Percentiles rank a stretch among this genome's conserved stretches.
Conservation (phyloP, 75 land plant genomes). For the Picea sitchensis region DNA sequence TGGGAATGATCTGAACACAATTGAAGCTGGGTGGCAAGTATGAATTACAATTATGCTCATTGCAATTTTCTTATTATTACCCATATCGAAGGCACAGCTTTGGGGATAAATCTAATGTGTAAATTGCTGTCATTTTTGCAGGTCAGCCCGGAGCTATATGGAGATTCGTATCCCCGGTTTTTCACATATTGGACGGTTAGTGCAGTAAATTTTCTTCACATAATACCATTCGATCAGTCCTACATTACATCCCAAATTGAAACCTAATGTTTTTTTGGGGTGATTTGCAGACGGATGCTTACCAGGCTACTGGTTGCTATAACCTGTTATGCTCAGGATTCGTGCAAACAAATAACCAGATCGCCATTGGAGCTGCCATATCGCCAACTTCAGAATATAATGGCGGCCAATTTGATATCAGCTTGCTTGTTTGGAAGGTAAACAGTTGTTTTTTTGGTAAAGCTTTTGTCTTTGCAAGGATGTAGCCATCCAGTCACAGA, state of each 20-base stretch:
- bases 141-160: constrained; percentile 92
- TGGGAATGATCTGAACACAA: constrained; percentile 76
- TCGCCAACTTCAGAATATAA: constrained; percentile 61
- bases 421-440: constrained; percentile 89
- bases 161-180: constrained; percentile 78
- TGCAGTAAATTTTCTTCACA: background rate
- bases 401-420: constrained; percentile 83
- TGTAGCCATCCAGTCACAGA: too few species aligned
- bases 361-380: constrained; percentile 91
- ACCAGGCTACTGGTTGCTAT: constrained; percentile 92
- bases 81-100: background rate
- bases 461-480: too few species aligned
- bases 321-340: constrained; percentile 93
- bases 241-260: background rate
- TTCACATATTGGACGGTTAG: constrained; percentile 96
- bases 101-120: too few species aligned
- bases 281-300: constrained; percentile 73
- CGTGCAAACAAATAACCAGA: constrained; percentile 73
- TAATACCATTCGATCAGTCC: background rate
- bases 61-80: background rate
- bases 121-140: constrained; percentile 16
- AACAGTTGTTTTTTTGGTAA: background rate
- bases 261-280: background rate
- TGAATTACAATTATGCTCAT: constrained; percentile 9
- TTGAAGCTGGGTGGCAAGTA: constrained; percentile 94